Percentiles rank a stretch among this genome's conserved stretches.
These are phyloP conservation scores for Cryptococcus floricola DNA, from an alignment of 1,284 basidiomycete genomes.

Conservation along the genomic window DNA sequence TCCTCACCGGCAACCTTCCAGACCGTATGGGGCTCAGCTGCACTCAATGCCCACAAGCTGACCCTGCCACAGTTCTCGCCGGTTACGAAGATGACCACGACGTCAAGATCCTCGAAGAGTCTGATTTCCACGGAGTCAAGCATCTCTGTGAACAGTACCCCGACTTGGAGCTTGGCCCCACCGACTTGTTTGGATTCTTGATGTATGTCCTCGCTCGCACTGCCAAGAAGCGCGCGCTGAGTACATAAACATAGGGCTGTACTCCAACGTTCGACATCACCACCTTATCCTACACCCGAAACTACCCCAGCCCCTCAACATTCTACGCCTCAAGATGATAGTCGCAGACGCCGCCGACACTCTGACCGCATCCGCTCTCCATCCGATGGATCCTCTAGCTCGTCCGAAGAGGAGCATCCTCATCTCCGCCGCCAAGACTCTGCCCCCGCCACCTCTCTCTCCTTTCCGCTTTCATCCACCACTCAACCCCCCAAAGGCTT, in stretches of 20 bases:
- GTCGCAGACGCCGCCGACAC: constrained; percentile 23
- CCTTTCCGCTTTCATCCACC: constrained; percentile 2
- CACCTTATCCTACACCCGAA: constrained; percentile 12
- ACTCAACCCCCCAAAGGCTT: background rate
- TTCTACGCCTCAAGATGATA: constrained; percentile 16
- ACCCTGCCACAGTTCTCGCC: constrained; percentile 7
- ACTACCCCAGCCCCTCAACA: constrained; percentile 14
- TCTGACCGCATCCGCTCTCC: constrained; percentile 42
- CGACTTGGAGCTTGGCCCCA: constrained; percentile 26
- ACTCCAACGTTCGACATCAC: constrained; percentile 5
- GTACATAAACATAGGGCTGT: constrained; percentile 4
- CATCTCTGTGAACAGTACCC: constrained; percentile 20
- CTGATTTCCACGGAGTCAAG: constrained; percentile 23
- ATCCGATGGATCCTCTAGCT: constrained; percentile 37
- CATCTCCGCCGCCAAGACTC: constrained; percentile 16
- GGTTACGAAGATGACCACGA: constrained; percentile 28
- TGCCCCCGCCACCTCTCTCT: constrained; percentile 14
- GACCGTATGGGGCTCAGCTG: constrained; percentile 18
- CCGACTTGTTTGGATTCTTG: constrained; percentile 35
- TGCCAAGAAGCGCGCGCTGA: background rate
- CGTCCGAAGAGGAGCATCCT: constrained; percentile 18
- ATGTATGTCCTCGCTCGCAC: constrained; percentile 16
- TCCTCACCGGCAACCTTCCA: constrained; percentile 31
- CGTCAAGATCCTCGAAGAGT: constrained; percentile 28
- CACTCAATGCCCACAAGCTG: background rate